Percentiles rank a stretch among this genome's conserved stretches.
phyloP scores from a whole-genome alignment of 139 green algal genomes.

The Chlorella ohadii region DNA sequence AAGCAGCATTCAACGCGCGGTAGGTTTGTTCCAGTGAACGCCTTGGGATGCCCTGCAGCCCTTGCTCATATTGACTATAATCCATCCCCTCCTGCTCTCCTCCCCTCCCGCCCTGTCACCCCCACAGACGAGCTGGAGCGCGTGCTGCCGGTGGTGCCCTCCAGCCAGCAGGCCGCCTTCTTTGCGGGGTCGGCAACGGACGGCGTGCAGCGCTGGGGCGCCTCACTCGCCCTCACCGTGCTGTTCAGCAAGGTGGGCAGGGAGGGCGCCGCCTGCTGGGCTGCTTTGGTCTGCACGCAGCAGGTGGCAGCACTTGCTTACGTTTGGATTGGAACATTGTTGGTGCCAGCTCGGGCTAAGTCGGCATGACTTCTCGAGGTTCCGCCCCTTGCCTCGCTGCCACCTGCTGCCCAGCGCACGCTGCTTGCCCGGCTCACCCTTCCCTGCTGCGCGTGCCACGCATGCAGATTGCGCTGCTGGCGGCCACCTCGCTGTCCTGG shows the following conservation, averaged over 20 bases:
- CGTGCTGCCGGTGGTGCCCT: conserved; percentile 67
- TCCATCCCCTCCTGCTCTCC: not conserved
- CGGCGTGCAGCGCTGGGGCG: conserved; percentile 64
- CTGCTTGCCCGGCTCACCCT: not conserved
- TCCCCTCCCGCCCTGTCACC: not conserved
- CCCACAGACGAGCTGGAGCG: conserved; percentile 49
- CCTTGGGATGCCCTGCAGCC: too few species aligned
- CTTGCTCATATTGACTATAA: too few species aligned
- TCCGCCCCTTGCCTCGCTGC: not conserved
- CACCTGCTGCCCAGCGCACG: not conserved
- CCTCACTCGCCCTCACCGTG: conserved; percentile 58
- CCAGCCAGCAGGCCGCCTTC: conserved; percentile 61
- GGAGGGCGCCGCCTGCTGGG: too few species aligned
- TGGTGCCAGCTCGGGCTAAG: too few species aligned
- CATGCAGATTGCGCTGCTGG: conserved; percentile 53
- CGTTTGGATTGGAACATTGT: too few species aligned
- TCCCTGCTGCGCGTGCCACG: not conserved
- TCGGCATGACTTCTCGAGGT: too few species aligned
- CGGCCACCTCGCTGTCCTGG: conserved; percentile 70
- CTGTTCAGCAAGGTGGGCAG: conserved; percentile 61
- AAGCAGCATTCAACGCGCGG: too few species aligned
- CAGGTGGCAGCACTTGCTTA: too few species aligned
- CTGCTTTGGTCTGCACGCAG: too few species aligned
- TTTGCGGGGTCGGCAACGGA: conserved; percentile 39
- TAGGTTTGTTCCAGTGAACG: too few species aligned